phyloP scores from a whole-genome alignment of 2,329 filamentous ascomycete genomes.

The Penicillium sp. region DNA sequence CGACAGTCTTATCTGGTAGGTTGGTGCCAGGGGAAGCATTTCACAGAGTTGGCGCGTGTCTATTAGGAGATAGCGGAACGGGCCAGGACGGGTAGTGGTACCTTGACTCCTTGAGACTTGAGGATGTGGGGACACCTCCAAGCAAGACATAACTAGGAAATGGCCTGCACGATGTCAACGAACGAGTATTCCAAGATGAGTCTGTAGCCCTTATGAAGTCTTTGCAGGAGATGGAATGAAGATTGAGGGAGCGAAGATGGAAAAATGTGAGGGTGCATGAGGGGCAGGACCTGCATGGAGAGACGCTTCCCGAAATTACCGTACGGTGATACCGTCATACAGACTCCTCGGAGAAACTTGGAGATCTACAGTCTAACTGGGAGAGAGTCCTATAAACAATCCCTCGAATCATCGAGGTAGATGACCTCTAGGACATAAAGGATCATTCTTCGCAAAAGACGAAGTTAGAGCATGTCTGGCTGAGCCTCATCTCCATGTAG shows the following conservation, averaged over 20 bases:
- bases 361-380: no score
- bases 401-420: no score
- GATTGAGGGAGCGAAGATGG: conserved; percentile 1
- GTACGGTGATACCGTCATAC: not conserved
- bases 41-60: conserved; percentile 5
- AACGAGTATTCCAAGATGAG: not conserved
- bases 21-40: conserved; percentile 8
- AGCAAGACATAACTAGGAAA: not conserved
- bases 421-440: no score
- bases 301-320: not conserved
- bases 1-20: not conserved
- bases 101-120: not conserved
- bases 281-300: conserved; percentile 1
- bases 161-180: not conserved
- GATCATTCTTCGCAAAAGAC: no score
- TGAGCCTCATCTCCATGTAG: no score
- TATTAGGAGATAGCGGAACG: conserved; percentile 11
- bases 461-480: no score
- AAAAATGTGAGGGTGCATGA: not conserved
- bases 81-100: conserved; percentile 1
- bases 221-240: not conserved
- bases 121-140: conserved; percentile 9
- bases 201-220: not conserved
- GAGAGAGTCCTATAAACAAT: no score
- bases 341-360: no score